Percentiles rank a stretch among this genome's conserved stretches.
Evolutionary conservation across 1,139 yeast genomes (phyloP).

Genomic region (Meyerozyma carpophila): DNA sequence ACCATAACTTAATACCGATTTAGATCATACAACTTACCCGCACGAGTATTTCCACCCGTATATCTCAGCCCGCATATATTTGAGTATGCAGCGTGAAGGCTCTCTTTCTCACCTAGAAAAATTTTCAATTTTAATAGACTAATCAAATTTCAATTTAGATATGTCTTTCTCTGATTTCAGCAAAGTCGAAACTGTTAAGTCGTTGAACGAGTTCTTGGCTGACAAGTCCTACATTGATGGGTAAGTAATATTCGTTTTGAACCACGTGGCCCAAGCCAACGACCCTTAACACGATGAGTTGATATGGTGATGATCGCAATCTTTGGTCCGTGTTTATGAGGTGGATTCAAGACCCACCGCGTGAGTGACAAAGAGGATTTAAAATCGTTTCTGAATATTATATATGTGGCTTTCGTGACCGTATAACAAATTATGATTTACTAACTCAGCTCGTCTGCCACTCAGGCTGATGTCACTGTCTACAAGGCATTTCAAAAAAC

Average conservation of each 20-base stretch:
- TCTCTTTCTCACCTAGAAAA: background rate
- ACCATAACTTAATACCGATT: background rate
- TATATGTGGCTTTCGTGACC: background rate
- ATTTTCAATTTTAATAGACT: constrained; percentile 2
- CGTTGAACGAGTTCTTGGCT: constrained; percentile 83
- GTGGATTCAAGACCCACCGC: constrained; percentile 91
- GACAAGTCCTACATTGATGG: constrained; percentile 93
- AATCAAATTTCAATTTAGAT: constrained; percentile 10
- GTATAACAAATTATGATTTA: constrained; percentile 7
- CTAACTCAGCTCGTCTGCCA: constrained; percentile 65
- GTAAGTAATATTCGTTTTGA: constrained; percentile 43
- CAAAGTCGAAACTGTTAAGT: constrained; percentile 73
- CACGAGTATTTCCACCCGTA: background rate
- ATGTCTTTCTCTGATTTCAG: constrained; percentile 82
- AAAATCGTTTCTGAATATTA: constrained; percentile 24
- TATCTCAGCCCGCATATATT: background rate
- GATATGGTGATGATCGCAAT: constrained; percentile 54
- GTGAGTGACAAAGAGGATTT: constrained; percentile 72
- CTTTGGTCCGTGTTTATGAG: constrained; percentile 97
- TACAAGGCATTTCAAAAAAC: constrained; percentile 92
- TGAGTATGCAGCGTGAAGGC: background rate
- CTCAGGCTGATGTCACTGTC: constrained; percentile 94
- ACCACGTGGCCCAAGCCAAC: background rate
- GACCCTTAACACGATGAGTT: background rate
- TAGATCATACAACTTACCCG: background rate